A percentile compares a stretch with the other conserved stretches of the same genome.
phyloP scores from a whole-genome alignment of 208 protist genomes.

The Lotmaria passim region DNA sequence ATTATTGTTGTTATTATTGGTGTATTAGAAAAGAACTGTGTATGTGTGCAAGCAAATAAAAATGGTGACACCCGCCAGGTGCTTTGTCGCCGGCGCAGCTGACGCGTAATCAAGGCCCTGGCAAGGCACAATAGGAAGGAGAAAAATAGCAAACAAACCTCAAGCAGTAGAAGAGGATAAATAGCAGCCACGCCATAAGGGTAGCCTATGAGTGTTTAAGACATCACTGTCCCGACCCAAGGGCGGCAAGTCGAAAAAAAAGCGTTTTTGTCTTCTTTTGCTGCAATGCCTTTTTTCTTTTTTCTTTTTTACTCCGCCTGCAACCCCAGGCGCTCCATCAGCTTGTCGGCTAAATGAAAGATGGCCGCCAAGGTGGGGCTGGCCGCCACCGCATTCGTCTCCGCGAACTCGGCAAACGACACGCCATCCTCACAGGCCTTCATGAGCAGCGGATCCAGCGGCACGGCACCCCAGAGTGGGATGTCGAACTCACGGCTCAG shows the following conservation, averaged over 20 bases:
- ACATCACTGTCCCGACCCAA: neutral
- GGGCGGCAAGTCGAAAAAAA: neutral
- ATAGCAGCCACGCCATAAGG: neutral
- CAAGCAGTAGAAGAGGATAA: too few species aligned
- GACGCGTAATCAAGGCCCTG: too few species aligned
- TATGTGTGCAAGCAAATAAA: too few species aligned
- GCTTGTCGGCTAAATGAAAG: constrained; percentile 43
- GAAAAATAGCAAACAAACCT: too few species aligned
- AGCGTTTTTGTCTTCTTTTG: neutral
- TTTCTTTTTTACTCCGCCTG: constrained; percentile 18
- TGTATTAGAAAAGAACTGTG: too few species aligned
- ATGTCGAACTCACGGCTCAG: constrained; percentile 85
- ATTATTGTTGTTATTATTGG: too few species aligned
- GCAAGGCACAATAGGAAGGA: too few species aligned
- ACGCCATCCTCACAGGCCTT: constrained; percentile 90
- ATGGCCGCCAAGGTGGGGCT: constrained; percentile 61
- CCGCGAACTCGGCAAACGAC: constrained; percentile 56
- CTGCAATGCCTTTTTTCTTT: neutral
- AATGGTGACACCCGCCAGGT: too few species aligned
- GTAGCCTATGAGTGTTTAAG: neutral
- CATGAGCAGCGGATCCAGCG: constrained; percentile 93
- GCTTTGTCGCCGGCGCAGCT: too few species aligned
- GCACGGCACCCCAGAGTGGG: constrained; percentile 88
- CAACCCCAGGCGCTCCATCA: constrained; percentile 49
- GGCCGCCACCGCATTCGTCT: constrained; percentile 25